phyloP scores from a whole-genome alignment of 2,329 filamentous ascomycete genomes.

The Catunica adiposa region DNA sequence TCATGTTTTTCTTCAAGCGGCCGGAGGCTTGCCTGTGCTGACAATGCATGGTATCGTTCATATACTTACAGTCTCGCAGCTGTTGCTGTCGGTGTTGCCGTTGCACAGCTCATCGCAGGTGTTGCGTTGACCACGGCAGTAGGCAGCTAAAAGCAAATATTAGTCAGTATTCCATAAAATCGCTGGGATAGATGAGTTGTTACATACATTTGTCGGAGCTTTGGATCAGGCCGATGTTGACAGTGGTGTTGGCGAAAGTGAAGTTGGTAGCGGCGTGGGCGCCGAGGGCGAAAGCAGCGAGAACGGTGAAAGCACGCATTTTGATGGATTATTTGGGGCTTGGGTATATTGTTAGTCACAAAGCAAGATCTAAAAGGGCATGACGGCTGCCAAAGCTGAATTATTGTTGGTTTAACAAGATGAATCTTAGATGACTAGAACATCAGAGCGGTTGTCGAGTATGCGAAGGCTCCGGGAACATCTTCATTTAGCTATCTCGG shows the following conservation, averaged over 20 bases:
- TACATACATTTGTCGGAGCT: conserved; percentile 11
- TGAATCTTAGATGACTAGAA: background rate
- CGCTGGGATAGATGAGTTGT: background rate
- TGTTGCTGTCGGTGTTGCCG: conserved; percentile 24
- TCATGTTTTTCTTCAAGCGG: background rate
- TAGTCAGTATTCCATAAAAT: conserved; percentile 9
- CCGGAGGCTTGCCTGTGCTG: background rate
- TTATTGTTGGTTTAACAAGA: background rate
- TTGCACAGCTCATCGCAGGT: conserved; percentile 34
- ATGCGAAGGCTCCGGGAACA: background rate
- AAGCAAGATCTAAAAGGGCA: background rate
- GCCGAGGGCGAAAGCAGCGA: conserved; percentile 12
- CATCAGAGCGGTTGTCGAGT: background rate
- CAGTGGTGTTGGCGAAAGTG: conserved; percentile 13
- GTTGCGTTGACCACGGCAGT: conserved; percentile 36
- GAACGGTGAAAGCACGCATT: conserved; percentile 12
- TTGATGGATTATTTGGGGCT: conserved; percentile 1
- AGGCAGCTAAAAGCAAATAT: conserved; percentile 24
- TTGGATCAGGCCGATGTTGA: conserved; percentile 8
- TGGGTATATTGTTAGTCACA: background rate
- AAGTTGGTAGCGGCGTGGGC: conserved; percentile 10
- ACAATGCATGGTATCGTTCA: background rate
- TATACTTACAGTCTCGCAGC: conserved; percentile 29
- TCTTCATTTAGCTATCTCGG: background rate
- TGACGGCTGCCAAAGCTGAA: background rate